These are phyloP conservation scores for Phialocephala sp. DNA, from an alignment of 2,329 filamentous ascomycete genomes.

Conservation along the genomic window DNA sequence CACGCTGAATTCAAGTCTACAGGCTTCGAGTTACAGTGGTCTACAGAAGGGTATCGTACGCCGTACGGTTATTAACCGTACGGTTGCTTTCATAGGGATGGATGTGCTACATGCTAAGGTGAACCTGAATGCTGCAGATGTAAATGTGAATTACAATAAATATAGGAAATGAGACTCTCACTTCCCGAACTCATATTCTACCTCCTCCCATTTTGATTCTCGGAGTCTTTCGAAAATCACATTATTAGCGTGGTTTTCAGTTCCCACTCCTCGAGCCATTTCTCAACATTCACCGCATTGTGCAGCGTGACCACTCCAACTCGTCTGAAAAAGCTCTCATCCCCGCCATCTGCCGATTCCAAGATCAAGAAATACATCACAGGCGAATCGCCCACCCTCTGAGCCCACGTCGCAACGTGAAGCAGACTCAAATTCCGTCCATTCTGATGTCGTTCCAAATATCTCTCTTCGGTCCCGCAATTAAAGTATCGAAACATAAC, in stretches of 20 bases:
- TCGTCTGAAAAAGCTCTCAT: constrained; percentile 21
- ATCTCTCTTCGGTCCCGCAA: constrained; percentile 10
- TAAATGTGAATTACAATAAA: not conserved
- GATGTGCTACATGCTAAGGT: not conserved
- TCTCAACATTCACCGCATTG: constrained; percentile 13
- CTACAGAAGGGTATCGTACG: too few species aligned
- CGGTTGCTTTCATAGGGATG: too few species aligned
- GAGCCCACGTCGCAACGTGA: constrained; percentile 19
- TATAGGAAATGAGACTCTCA: not conserved
- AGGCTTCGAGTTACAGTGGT: too few species aligned
- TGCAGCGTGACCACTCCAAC: constrained; percentile 18
- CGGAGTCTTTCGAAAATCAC: not conserved
- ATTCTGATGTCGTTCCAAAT: constrained; percentile 14
- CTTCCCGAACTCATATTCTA: not conserved
- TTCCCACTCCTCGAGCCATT: constrained; percentile 21
- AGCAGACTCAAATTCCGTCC: constrained; percentile 20
- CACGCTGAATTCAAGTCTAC: too few species aligned
- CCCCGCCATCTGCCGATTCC: constrained; percentile 19
- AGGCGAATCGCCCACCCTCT: constrained; percentile 9
- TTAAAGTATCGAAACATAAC: constrained; percentile 23
- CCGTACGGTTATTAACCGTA: too few species aligned
- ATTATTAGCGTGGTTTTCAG: not conserved
- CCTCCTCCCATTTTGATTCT: not conserved
- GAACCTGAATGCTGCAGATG: not conserved
- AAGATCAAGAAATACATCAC: constrained; percentile 20